A percentile compares a stretch with the other conserved stretches of the same genome.
These are phyloP conservation scores for Termitomyces eurrhizus DNA, from an alignment of 768 basidiomycete species.

Conservation along the genomic window DNA sequence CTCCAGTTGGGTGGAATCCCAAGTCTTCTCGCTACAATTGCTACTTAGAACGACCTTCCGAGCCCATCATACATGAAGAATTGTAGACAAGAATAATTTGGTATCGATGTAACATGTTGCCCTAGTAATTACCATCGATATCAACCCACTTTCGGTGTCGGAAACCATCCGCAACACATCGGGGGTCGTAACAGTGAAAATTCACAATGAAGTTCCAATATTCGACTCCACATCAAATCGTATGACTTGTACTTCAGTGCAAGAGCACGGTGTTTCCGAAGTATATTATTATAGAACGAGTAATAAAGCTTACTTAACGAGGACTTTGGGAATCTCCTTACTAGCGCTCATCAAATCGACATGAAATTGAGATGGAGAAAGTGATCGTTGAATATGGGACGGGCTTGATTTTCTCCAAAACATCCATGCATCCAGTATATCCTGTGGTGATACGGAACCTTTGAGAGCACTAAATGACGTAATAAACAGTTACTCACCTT, in stretches of 20 bases:
- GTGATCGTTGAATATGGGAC: background rate
- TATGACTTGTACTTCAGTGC: background rate
- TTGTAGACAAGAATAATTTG: background rate
- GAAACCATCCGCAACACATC: background rate
- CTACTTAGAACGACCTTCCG: constrained; percentile 21
- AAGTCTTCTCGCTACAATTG: constrained; percentile 29
- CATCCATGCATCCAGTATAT: background rate
- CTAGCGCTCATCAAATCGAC: background rate
- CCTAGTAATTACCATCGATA: background rate
- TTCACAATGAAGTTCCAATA: background rate
- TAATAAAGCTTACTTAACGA: background rate
- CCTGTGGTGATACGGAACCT: background rate
- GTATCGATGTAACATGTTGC: background rate
- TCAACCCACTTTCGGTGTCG: background rate
- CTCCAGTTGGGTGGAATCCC: constrained; percentile 32
- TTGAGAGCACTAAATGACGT: background rate
- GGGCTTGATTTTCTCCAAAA: background rate
- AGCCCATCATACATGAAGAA: background rate
- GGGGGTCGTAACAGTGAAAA: background rate
- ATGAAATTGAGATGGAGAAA: background rate
- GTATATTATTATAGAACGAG: background rate
- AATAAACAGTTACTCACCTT: background rate
- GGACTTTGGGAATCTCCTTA: background rate
- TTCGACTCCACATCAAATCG: background rate
- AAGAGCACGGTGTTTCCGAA: no score